Evolutionary conservation across 2,329 filamentous ascomycete species (phyloP).

Genomic region (Diplocarpon mali): DNA sequence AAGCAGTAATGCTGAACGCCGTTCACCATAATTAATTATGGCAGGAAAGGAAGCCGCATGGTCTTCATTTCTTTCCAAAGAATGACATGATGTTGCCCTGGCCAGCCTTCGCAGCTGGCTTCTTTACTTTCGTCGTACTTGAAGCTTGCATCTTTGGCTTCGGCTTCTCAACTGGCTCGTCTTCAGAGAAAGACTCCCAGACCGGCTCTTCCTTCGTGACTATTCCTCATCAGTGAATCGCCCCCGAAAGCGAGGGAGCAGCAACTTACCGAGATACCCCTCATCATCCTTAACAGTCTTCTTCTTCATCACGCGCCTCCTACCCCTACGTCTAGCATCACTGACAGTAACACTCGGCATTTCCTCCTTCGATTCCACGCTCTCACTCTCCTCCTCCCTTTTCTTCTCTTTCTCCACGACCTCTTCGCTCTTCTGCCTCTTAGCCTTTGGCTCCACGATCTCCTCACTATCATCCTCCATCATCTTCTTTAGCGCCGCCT

Average conservation of each 20-base stretch:
- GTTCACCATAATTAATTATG: too few relatives aligned
- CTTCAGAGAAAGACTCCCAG: conserved; percentile 92
- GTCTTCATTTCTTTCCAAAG: conserved; percentile 60
- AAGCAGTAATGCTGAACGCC: too few relatives aligned
- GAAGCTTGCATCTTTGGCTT: conserved; percentile 37
- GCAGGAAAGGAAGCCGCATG: too few relatives aligned
- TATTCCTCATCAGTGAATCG: conserved; percentile 28
- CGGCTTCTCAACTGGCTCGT: conserved; percentile 54
- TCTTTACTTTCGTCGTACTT: conserved; percentile 40
- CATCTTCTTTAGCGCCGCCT: conserved; percentile 59
- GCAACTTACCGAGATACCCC: conserved; percentile 69
- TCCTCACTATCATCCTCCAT: conserved; percentile 63
- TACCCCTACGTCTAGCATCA: conserved; percentile 62
- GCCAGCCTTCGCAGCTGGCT: conserved; percentile 43
- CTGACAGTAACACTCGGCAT: conserved; percentile 28
- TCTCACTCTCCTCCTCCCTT: conserved; percentile 2
- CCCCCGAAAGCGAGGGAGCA: conserved; percentile 1
- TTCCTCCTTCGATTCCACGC: conserved; percentile 13
- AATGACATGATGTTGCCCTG: conserved; percentile 89
- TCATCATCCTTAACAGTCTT: conserved; percentile 79
- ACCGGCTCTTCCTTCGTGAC: conserved; percentile 75
- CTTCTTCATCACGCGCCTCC: conserved; percentile 76
- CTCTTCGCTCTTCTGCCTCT: conserved; percentile 31
- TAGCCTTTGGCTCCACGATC: conserved; percentile 21
- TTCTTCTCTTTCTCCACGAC: conserved; percentile 25